Evolutionary conservation across 1,284 basidiomycete species (phyloP).

Genomic region (Mycosarcoma maydis): DNA sequence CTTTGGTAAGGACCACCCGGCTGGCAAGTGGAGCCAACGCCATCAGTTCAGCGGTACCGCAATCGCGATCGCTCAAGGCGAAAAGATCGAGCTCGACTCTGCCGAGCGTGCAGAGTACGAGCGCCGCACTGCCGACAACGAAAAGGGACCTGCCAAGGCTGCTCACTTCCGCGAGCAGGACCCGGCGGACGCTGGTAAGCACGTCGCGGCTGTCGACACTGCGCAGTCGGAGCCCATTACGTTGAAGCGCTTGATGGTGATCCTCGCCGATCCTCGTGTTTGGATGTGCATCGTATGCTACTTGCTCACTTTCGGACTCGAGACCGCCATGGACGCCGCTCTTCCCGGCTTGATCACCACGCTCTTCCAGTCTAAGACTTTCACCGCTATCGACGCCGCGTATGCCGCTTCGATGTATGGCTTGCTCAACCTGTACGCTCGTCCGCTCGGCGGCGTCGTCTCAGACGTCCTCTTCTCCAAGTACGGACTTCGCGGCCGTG

Average conservation of each 20-base stretch:
- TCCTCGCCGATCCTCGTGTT: conserved; percentile 71
- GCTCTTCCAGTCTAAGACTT: conserved; percentile 66
- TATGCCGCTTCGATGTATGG: conserved; percentile 70
- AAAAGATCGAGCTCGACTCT: conserved; percentile 63
- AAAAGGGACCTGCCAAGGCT: conserved; percentile 51
- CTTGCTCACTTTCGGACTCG: conserved; percentile 71
- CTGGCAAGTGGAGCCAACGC: conserved; percentile 73
- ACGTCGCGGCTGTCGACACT: conserved; percentile 67
- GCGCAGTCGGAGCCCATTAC: conserved; percentile 73
- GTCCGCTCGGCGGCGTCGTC: conserved; percentile 72
- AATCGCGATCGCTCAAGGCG: conserved; percentile 64
- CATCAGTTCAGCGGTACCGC: conserved; percentile 70
- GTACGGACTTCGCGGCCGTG: conserved; percentile 72
- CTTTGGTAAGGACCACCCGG: conserved; percentile 74
- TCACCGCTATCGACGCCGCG: conserved; percentile 72
- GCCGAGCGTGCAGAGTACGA: conserved; percentile 64
- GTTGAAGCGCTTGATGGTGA: conserved; percentile 63
- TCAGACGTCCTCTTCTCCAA: conserved; percentile 71
- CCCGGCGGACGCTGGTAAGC: conserved; percentile 35
- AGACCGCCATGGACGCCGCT: conserved; percentile 74
- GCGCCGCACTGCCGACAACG: conserved; percentile 24
- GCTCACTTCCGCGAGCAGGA: conserved; percentile 61
- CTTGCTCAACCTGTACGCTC: conserved; percentile 72
- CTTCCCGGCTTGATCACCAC: conserved; percentile 71
- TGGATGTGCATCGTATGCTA: conserved; percentile 74